These are phyloP conservation scores for Phaeolepiota aurea DNA, from an alignment of 768 basidiomycete species.

Conservation along the genomic window DNA sequence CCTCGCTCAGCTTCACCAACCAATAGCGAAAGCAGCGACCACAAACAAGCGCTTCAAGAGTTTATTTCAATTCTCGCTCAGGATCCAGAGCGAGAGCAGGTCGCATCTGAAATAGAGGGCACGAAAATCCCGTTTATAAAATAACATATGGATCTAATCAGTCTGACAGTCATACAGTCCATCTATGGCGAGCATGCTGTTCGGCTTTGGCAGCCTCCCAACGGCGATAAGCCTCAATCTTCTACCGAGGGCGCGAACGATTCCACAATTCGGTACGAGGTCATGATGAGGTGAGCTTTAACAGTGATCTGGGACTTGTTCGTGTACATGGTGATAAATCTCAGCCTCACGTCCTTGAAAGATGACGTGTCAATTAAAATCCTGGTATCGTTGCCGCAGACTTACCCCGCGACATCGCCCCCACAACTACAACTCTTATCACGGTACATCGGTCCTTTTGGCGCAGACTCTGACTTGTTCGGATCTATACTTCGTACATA, in stretches of 20 bases:
- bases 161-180: constrained; percentile 59
- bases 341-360: constrained; percentile 45
- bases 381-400: constrained; percentile 47
- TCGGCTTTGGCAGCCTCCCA: constrained; percentile 43
- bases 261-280: constrained; percentile 54
- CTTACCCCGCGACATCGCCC: constrained; percentile 60
- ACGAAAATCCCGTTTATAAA: no score
- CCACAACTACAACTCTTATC: constrained; percentile 84
- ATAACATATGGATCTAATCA: no score
- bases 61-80: constrained; percentile 25
- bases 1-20: constrained; percentile 16
- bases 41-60: constrained; percentile 21
- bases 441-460: constrained; percentile 74
- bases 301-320: no score
- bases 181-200: constrained; percentile 72
- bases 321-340: constrained; percentile 15
- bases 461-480: constrained; percentile 66
- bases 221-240: constrained; percentile 13
- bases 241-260: constrained; percentile 10
- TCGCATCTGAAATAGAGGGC: constrained; percentile 43
- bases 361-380: constrained; percentile 43
- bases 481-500: constrained; percentile 73
- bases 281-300: constrained; percentile 51
- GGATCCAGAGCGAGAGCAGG: constrained; percentile 27
- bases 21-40: constrained; percentile 11